Evolutionary conservation across 345 rosid species (phyloP), one percentile per base, ranked within the genome.

Genomic region (Clarkia xantiana): DNA sequence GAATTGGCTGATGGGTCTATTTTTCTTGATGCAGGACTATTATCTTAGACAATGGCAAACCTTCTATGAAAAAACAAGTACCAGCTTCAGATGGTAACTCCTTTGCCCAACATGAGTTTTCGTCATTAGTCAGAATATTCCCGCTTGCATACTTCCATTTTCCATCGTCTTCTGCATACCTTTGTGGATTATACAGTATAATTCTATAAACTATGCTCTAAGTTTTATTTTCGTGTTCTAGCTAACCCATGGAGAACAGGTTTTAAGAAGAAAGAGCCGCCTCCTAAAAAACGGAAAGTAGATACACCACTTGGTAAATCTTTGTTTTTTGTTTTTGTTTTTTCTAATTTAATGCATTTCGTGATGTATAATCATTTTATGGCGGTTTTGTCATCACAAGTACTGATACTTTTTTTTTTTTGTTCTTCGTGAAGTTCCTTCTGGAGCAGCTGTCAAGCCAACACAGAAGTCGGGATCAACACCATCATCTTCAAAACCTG

Each of bases 1-100:
- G 1, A 19, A 40, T 11, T n/a, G 9, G 19, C 11, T 20, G 38
- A 8, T 34, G 34, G 11, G 11, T 49, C 12, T 3, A 14, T 25
- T 25, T 14, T 52, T 52, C 4, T n/a, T 67, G 56, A 34, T 73
- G n/a, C 83, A 91, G 98, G 77, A 85, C 98, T 54, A 87, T 91
- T 66, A 76, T 86, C 42, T 71, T 91, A 62, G 98, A 91, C 42
- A 80, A 70, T 57, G 96, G 79, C 56, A 84, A 73, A 68, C 90
- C 98, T 15, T 69, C 87, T 18, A 60, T 77, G 76, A 76, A n/a
- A 57, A 78, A 78, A 80, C 79, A 76, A 67, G 39, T 86, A 63
- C 87, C 68, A 54, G 90, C 70, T 62, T 93, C 68, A 47, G 98
- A 91, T 70, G 78, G 98, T 91, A 78, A 67, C n/a, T n/a, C n/a